Evolutionary conservation across 2,329 filamentous ascomycete species (phyloP), one percentile per base, ranked within the genome.

Genomic region (Talaromyces sp.): DNA sequence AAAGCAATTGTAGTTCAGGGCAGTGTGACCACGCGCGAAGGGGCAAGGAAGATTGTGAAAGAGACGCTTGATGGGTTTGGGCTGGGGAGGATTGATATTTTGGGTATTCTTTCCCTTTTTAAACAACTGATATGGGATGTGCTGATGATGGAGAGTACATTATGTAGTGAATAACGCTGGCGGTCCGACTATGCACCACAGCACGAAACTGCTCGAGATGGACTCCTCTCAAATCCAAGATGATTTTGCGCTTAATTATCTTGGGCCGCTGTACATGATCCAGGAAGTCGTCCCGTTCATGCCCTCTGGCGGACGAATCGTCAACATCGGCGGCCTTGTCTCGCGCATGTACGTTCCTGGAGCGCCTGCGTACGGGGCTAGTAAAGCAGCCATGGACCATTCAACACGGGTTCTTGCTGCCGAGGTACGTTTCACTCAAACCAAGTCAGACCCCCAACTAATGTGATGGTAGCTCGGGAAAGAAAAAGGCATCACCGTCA

Each of bases 401-500:
- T 33, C 32, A 10, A 33, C 32, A 10, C 32, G 32, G 32, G 32
- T 33, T 8, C 11, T 33, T 11, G 32, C 32, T 33, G 32, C 32
- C 1, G 32, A 33, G 11, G 32, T 33, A 33, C 32, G 32, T 33
- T 33, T 22, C 22, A 22, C 22, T 22, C 22, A 22, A 22, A 22
- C 22, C 22, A 22, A 22, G 22, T 22, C 22, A 22, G 22, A 22
- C 22, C 22, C 22, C 22, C 22, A 22, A 22, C 22, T 22, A 22
- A 22, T 22, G 22, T 22, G 22, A 22, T 22, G 10, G 22, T 27
- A 59, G 58, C 28, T 59, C 36, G 58, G 58, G 9, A 55, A 19
- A 25, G 51, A 44, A 11, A 52, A 30, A 32, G 59, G 59, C 2
- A 61, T 61, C 7, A 61, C 59, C 22, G 59, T 61, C 28, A 61